Evolutionary conservation across 169 alveolate genomes (phyloP).

Genomic region (Plasmodium inui): DNA sequence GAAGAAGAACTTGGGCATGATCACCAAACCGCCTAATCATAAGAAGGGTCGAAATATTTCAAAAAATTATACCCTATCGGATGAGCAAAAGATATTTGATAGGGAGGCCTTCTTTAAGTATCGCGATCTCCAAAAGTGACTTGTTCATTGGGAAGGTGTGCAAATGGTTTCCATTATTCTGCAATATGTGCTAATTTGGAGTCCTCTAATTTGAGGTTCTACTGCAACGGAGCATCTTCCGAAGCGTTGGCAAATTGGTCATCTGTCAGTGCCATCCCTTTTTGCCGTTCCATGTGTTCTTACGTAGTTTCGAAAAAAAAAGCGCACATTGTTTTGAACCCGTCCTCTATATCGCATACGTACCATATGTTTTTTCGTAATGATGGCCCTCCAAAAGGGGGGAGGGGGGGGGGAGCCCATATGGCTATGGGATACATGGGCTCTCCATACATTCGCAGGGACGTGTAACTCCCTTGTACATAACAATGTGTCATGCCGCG

Average conservation of each 20-base stretch:
- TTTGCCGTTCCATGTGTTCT: not conserved
- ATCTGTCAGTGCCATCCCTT: not conserved
- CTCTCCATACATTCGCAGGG: not conserved
- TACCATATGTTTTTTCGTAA: not conserved
- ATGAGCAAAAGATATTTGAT: constrained; percentile 75
- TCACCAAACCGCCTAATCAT: constrained; percentile 74
- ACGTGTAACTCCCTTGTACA: not conserved
- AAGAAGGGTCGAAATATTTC: constrained; percentile 12
- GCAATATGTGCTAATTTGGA: not conserved
- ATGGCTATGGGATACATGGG: not conserved
- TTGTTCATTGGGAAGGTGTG: not conserved
- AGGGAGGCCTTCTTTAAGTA: constrained; percentile 75
- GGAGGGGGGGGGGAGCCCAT: not conserved
- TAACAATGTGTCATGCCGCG: not conserved
- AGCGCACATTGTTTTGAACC: not conserved
- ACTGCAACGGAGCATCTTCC: not conserved
- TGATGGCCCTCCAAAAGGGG: not conserved
- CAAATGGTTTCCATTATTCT: not conserved
- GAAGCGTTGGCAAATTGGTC: not conserved
- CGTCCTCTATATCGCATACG: not conserved
- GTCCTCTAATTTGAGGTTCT: not conserved
- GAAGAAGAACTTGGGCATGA: constrained; percentile 67
- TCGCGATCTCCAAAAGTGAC: constrained; percentile 69
- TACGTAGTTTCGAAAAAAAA: not conserved
- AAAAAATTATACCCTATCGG: constrained; percentile 66